These are phyloP conservation scores for Aspergillus novofumigatus DNA, from an alignment of 2,329 filamentous ascomycete species.

Conservation along the genomic window DNA sequence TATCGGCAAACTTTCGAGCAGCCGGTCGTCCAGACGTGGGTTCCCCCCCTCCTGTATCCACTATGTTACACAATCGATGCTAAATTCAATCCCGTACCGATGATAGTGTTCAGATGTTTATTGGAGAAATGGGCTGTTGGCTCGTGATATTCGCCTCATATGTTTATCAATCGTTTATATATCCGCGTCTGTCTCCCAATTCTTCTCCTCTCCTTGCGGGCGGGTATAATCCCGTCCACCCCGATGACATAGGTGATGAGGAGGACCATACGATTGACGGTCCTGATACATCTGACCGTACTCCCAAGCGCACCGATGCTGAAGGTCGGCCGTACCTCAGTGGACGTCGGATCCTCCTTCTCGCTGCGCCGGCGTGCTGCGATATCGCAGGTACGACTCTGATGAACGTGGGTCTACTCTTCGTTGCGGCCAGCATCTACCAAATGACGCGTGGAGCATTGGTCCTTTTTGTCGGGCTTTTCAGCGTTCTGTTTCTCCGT, in stretches of 20 bases:
- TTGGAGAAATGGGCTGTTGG: conserved; percentile 95
- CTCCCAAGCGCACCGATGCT: conserved; percentile 51
- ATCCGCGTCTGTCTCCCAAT: conserved; percentile 35
- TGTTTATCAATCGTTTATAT: conserved; percentile 58
- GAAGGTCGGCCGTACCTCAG: conserved; percentile 59
- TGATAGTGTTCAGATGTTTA: conserved; percentile 79
- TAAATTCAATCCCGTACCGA: not conserved
- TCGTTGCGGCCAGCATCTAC: conserved; percentile 94
- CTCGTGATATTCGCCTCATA: conserved; percentile 71
- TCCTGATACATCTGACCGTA: conserved; percentile 41
- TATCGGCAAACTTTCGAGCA: conserved; percentile 79
- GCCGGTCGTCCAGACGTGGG: conserved; percentile 83
- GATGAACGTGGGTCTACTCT: conserved; percentile 92
- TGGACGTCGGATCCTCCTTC: conserved; percentile 67
- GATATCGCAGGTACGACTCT: conserved; percentile 93
- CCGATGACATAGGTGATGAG: conserved; percentile 45
- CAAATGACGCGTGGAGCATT: conserved; percentile 97
- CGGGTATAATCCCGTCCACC: conserved; percentile 64
- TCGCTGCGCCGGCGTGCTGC: conserved; percentile 83
- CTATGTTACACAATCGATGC: not conserved
- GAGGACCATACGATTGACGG: conserved; percentile 43
- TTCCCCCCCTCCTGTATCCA: not conserved
- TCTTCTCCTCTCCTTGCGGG: conserved; percentile 41
- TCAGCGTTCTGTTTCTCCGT: conserved; percentile 86
- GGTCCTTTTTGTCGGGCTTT: conserved; percentile 91